These are phyloP conservation scores for Phytopythium delawarense DNA, from an alignment of 352 stramenopile species.

Conservation along the genomic window DNA sequence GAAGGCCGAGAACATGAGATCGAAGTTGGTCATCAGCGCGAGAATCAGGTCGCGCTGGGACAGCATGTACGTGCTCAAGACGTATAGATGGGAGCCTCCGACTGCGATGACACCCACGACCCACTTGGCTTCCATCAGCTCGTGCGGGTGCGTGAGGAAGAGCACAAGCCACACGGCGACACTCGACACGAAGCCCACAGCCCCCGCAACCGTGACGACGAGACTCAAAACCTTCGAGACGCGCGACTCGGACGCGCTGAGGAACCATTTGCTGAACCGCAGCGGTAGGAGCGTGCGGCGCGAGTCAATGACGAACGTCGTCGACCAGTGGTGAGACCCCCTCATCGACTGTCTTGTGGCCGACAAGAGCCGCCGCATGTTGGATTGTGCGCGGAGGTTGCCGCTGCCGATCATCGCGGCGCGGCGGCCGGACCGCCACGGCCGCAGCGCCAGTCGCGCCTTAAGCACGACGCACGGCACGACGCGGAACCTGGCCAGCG, in stretches of 20 bases:
- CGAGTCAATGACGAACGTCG: conserved; percentile 1
- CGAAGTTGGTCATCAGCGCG: conserved; percentile 16
- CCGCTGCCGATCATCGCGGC: neutral
- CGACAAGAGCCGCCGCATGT: conserved; percentile 10
- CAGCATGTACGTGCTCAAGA: conserved; percentile 5
- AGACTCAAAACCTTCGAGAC: conserved; percentile 7
- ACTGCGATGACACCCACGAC: neutral
- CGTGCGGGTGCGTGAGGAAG: neutral
- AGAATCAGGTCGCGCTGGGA: conserved; percentile 14
- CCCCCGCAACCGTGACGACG: neutral
- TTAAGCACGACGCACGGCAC: conserved; percentile 23
- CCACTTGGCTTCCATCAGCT: neutral
- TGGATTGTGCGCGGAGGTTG: neutral
- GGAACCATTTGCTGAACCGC: neutral
- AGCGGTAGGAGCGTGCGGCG: neutral
- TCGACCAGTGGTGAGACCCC: conserved; percentile 1
- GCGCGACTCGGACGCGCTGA: conserved; percentile 5
- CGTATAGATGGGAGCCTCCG: conserved; percentile 3
- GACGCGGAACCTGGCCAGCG: neutral
- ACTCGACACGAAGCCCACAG: neutral
- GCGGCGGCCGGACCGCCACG: neutral
- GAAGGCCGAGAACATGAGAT: conserved; percentile 21
- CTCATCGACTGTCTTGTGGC: neutral
- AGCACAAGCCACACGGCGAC: conserved; percentile 1
- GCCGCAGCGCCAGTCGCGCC: conserved; percentile 12